Percentiles rank a stretch among this genome's conserved stretches.
Conservation (phyloP, 331 rosid species). For the Malus hybrid region DNA sequence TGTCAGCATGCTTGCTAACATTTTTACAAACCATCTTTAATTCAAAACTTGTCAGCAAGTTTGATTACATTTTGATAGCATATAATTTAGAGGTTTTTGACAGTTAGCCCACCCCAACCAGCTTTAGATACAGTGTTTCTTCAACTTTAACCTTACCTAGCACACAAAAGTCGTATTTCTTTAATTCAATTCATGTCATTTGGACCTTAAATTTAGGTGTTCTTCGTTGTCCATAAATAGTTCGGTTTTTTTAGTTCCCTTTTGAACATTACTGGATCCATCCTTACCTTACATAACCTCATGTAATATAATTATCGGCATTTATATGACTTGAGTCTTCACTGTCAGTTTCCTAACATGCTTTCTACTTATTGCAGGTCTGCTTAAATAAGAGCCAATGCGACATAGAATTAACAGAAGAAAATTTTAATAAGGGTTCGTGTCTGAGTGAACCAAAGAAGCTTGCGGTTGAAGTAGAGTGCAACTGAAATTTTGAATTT, state of each 20-base stretch:
- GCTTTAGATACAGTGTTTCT: not conserved
- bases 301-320: not conserved
- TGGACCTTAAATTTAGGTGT: no score
- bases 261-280: no score
- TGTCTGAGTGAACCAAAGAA: slow-evolving; percentile 48
- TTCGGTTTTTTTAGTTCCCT: no score
- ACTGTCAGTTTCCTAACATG: not conserved
- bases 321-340: not conserved
- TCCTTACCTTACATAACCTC: not conserved
- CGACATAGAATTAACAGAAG: slow-evolving; percentile 42
- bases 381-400: slow-evolving; percentile 65
- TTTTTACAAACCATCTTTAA: no score
- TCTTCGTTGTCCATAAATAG: no score
- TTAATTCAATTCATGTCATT: no score
- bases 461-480: slow-evolving; percentile 79
- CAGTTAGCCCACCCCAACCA: no score
- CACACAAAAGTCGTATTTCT: no score
- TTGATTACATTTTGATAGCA: not conserved
- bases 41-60: no score
- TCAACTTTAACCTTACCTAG: no score
- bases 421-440: slow-evolving; percentile 39
- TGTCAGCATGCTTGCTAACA: no score
- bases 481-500: slow-evolving; percentile 36
- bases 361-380: slow-evolving; percentile 39
- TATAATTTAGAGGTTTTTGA: no score